Conservation (phyloP, 2,329 filamentous ascomycete genomes). For the Myotisia sp. region DNA sequence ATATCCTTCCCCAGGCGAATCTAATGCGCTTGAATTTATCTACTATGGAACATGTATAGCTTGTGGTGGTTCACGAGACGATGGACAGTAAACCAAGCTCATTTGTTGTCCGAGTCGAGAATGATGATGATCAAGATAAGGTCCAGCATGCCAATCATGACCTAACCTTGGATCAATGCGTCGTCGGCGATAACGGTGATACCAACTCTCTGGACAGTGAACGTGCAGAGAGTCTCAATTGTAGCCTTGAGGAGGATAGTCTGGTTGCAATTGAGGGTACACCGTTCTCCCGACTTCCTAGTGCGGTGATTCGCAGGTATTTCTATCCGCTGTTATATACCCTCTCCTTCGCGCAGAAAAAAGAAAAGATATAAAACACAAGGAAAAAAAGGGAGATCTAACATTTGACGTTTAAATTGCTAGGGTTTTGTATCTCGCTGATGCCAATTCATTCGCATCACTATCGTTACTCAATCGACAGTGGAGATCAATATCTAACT, state of each 20-base stretch:
- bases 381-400: no score
- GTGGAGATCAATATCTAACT: conserved; percentile 33
- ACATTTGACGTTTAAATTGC: not conserved
- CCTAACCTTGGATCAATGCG: not conserved
- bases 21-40: not conserved
- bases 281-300: conserved; percentile 8
- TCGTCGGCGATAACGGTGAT: not conserved
- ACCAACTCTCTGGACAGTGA: not conserved
- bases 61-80: conserved; percentile 4
- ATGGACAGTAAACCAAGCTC: conserved; percentile 11
- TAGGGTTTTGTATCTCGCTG: conserved; percentile 35
- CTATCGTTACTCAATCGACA: conserved; percentile 30
- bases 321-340: no score
- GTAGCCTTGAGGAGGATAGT: no score
- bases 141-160: no score
- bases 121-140: conserved; percentile 5
- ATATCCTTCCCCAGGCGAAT: not conserved
- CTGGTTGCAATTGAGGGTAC: no score
- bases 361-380: no score
- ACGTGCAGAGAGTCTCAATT: no score
- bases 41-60: conserved; percentile 9
- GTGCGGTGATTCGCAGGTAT: conserved; percentile 11
- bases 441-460: conserved; percentile 36
- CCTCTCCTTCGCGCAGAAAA: no score
- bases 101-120: conserved; percentile 7